phyloP scores from a whole-genome alignment of 495 filamentous ascomycete species.

The Hypoxylon perforatum region DNA sequence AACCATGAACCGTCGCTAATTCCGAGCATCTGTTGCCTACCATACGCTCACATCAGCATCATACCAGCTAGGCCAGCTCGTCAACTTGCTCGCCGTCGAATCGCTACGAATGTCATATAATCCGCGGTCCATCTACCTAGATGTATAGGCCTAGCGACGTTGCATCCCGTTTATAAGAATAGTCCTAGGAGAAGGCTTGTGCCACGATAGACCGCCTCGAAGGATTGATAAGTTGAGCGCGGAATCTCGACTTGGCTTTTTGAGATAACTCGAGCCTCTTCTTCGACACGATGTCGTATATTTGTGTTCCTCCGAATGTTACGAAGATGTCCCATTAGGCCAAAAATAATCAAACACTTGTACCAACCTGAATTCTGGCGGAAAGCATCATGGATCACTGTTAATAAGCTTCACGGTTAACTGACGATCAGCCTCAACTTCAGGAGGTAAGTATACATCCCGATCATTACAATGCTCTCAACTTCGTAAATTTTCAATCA shows the following conservation, averaged over 20 bases:
- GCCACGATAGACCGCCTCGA: no score
- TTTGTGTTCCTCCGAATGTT: neutral
- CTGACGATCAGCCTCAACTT: no score
- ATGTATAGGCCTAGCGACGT: conserved; percentile 22
- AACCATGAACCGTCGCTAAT: conserved; percentile 9
- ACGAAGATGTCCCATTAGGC: no score
- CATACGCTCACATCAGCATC: conserved; percentile 32
- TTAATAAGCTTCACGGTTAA: no score
- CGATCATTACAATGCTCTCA: neutral
- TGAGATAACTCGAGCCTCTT: no score
- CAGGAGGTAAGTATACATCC: neutral
- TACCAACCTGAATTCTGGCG: no score
- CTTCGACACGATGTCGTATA: neutral
- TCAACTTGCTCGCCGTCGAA: neutral
- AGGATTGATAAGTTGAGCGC: no score
- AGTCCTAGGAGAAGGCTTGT: neutral
- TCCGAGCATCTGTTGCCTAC: conserved; percentile 11
- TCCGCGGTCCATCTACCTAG: neutral
- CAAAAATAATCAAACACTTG: no score
- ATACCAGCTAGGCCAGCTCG: neutral
- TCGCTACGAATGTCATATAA: neutral
- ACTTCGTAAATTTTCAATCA: neutral
- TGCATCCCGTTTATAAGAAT: conserved; percentile 16
- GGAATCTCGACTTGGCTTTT: no score
- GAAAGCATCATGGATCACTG: no score